phyloP scores from a whole-genome alignment of 768 basidiomycete genomes.

The Hydnomerulius pinastri region DNA sequence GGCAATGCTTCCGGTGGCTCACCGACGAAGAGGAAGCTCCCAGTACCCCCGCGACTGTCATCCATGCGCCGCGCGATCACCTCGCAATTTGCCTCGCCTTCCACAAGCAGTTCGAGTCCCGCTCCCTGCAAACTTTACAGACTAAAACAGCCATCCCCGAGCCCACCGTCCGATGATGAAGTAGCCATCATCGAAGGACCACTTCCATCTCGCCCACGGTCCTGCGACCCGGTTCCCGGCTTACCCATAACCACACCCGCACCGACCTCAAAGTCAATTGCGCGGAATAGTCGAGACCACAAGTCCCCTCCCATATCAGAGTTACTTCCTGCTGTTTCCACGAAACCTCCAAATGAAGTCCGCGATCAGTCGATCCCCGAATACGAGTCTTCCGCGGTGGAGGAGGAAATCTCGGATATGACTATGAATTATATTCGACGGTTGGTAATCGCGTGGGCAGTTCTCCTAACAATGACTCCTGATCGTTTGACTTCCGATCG shows the following conservation, averaged over 20 bases:
- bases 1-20: neutral
- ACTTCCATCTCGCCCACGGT: neutral
- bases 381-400: constrained; percentile 8
- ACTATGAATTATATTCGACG: constrained; percentile 29
- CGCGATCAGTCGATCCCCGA: neutral
- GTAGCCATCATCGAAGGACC: neutral
- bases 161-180: constrained; percentile 4
- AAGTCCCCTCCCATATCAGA: neutral
- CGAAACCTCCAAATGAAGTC: neutral
- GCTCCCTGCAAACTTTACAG: neutral
- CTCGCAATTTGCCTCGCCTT: neutral
- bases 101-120: neutral
- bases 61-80: constrained; percentile 9
- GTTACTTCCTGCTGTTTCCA: neutral
- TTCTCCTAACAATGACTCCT: neutral
- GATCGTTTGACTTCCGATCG: constrained; percentile 4
- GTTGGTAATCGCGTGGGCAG: constrained; percentile 17
- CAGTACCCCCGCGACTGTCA: constrained; percentile 20
- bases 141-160: neutral
- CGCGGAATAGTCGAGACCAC: neutral
- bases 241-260: neutral
- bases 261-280: neutral
- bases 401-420: constrained; percentile 31
- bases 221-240: neutral
- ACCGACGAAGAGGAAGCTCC: constrained; percentile 14